These are phyloP conservation scores for Verbascum thapsus DNA, from an alignment of 257 asterid genomes.

Conservation along the genomic window DNA sequence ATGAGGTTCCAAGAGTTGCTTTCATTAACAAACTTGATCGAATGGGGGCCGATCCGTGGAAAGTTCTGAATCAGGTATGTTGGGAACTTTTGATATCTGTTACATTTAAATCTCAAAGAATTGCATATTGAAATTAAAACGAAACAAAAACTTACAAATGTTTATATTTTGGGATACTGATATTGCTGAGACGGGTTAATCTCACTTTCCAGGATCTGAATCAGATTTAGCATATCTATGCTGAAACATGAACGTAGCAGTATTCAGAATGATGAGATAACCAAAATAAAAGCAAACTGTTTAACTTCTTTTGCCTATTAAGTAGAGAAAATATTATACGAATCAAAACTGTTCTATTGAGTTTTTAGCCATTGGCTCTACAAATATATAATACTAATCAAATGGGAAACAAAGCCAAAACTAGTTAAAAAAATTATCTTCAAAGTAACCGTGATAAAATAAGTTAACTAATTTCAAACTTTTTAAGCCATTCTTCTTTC, in stretches of 20 bases:
- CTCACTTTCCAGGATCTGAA: background rate
- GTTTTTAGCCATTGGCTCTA: background rate
- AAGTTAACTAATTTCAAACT: conserved; percentile 1
- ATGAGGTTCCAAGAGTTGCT: conserved; percentile 95
- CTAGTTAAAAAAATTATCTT: background rate
- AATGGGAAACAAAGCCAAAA: background rate
- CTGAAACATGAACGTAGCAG: background rate
- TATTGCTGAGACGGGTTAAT: conserved; percentile 4
- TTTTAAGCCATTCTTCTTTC: background rate
- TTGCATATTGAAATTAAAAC: background rate
- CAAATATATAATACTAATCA: background rate
- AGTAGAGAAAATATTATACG: background rate
- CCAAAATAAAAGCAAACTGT: background rate
- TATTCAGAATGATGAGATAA: background rate
- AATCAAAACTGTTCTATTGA: background rate
- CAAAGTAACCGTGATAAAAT: background rate
- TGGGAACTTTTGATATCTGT: conserved; percentile 10
- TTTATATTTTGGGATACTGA: background rate
- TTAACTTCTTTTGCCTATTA: background rate
- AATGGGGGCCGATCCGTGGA: conserved; percentile 99
- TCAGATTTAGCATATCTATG: conserved; percentile 1
- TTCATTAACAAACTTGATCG: conserved; percentile 95
- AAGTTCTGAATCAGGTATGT: conserved; percentile 89
- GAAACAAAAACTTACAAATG: background rate
- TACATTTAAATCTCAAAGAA: background rate